These are phyloP conservation scores for Dactylellina haptotyla DNA, from an alignment of 2,329 filamentous ascomycete genomes.

Conservation along the genomic window DNA sequence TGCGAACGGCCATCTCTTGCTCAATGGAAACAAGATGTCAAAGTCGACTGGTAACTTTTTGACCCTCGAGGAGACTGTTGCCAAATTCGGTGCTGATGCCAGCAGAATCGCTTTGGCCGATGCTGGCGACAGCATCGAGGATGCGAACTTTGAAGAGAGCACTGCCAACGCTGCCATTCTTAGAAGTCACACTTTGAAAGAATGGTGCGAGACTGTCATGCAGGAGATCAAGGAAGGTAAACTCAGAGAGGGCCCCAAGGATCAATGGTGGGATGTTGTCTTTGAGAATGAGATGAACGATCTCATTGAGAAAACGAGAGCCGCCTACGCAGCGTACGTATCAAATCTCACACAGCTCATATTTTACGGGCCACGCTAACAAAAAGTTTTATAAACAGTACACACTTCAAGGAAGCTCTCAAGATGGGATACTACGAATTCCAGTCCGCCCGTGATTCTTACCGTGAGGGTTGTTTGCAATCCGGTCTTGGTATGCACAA, in stretches of 20 bases:
- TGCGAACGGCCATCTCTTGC: constrained; percentile 88
- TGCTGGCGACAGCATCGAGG: constrained; percentile 90
- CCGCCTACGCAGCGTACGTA: constrained; percentile 76
- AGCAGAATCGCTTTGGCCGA: constrained; percentile 91
- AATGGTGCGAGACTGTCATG: constrained; percentile 90
- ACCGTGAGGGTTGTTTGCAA: constrained; percentile 81
- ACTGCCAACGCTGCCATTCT: constrained; percentile 93
- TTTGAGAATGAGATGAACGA: constrained; percentile 94
- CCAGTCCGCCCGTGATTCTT: constrained; percentile 85
- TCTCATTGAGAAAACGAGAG: constrained; percentile 78
- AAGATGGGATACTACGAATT: constrained; percentile 91
- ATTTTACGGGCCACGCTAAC: constrained; percentile 47
- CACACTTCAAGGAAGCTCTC: constrained; percentile 85
- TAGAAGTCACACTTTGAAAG: constrained; percentile 78
- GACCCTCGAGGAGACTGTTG: constrained; percentile 83
- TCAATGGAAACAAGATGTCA: constrained; percentile 98
- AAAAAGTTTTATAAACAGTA: constrained; percentile 61
- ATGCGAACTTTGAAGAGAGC: constrained; percentile 96
- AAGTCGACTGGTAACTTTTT: constrained; percentile 98
- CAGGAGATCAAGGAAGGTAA: constrained; percentile 70
- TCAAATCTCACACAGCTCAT: background rate
- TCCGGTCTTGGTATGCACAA: constrained; percentile 87
- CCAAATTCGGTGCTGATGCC: constrained; percentile 95
- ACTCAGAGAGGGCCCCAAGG: constrained; percentile 79
- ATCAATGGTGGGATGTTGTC: constrained; percentile 83